Percentiles rank a stretch among this genome's conserved stretches.
phyloP scores from a whole-genome alignment of 1,284 basidiomycete species.

The Amylostereum chailletii region DNA sequence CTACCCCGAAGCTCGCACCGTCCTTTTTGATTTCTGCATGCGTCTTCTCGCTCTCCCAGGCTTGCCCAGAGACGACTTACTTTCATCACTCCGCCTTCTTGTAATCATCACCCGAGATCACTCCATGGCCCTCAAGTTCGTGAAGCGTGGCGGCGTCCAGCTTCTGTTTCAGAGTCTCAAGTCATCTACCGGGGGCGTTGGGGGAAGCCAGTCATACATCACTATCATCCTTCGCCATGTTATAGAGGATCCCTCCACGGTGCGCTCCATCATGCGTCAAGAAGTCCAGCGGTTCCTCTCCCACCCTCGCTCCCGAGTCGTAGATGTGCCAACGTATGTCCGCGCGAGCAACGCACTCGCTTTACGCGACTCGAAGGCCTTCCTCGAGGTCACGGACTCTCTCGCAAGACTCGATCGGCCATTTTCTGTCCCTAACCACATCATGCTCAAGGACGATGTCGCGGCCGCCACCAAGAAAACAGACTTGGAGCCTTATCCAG shows the following conservation, averaged over 20 bases:
- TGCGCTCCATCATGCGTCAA: conserved; percentile 73
- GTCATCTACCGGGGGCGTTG: conserved; percentile 32
- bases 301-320: conserved; percentile 58
- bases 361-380: conserved; percentile 72
- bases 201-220: conserved; percentile 76
- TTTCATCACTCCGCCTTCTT: conserved; percentile 73
- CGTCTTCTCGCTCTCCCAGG: conserved; percentile 54
- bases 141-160: conserved; percentile 53
- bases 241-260: conserved; percentile 66
- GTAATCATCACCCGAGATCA: conserved; percentile 76
- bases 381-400: conserved; percentile 67
- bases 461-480: conserved; percentile 15
- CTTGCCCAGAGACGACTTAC: conserved; percentile 69
- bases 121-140: conserved; percentile 48
- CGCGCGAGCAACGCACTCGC: conserved; percentile 76
- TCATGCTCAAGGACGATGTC: conserved; percentile 43
- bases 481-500: conserved; percentile 16
- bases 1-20: conserved; percentile 51
- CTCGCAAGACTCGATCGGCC: conserved; percentile 69
- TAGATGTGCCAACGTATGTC: conserved; percentile 71
- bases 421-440: conserved; percentile 50
- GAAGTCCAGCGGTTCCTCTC: conserved; percentile 75
- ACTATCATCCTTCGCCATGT: conserved; percentile 86
- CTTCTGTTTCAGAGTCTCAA: conserved; percentile 63
- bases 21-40: conserved; percentile 68